Base-by-base conservation (phyloP, 2,329 filamentous ascomycete species). In the Lasiodiplodia sp. region DNA sequence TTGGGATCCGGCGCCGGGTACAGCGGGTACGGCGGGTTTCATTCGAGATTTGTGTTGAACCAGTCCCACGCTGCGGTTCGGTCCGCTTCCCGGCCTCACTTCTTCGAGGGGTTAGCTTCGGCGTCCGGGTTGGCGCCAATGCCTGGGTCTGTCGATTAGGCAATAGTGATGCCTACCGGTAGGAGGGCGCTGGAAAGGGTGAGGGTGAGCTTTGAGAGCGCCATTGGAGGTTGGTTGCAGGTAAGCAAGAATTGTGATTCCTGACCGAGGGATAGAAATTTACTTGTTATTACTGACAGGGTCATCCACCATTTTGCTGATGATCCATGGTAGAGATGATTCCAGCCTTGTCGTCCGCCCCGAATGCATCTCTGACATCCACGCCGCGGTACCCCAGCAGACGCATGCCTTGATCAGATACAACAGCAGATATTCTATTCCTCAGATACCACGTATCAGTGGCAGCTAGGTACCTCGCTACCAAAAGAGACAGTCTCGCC, bases 1-100 rank as follows among this genome's bases (percentile, higher is more conserved):
- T 74, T 70, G 40, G 80, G 74, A 71, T 72, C 77, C 1, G 2
- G 31, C 31, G 31, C 8, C 28, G 28, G 28, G 5, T 44, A 18
- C 16, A 79, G 78, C 2, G 78, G 28, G 5, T 44, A 18, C 16
- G 79, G 78, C 2, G 78, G 78, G 28, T 76, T 72, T 77, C 79
- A 80, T 51, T 78, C 78, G 44, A 68, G 28, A 57, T 75, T 75
- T 2, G 72, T 75, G 71, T 78, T 78, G 66, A 78, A 73, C 75
- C 76, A 77, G 6, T 71, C 70, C 68, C 76, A 28, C 73, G 23
- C 74, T 68, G 68, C 69, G 63, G 34, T 72, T 72, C 5, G 71
- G 71, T 3, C 64, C 70, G 11, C 49, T 60, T 14, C 69, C 60
- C 2, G 69, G 71, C 14, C 69, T 70, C n/a, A 72, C 71, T 3